Conservation (phyloP, 371 early-diverging fungal species). For the Choanephora cucurbitarum region DNA sequence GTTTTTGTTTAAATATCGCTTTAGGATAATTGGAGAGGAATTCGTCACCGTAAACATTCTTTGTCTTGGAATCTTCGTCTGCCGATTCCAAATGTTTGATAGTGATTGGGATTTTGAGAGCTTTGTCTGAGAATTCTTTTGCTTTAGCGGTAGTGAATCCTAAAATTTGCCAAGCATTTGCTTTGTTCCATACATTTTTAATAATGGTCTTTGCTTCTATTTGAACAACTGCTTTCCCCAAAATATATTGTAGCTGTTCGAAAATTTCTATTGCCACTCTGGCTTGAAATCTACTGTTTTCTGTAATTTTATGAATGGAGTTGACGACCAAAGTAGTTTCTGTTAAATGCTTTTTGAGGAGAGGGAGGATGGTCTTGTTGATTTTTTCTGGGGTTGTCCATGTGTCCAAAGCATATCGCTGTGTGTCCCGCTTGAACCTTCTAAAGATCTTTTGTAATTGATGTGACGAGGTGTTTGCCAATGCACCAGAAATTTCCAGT, state of each 20-base stretch:
- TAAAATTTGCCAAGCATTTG: slow-evolving; percentile 8
- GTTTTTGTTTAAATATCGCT: slow-evolving; percentile 7
- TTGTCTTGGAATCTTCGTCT: slow-evolving; percentile 5
- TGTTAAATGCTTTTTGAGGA: neutral
- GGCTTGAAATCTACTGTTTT: slow-evolving; percentile 9
- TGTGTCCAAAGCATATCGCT: slow-evolving; percentile 3
- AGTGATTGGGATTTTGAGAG: slow-evolving; percentile 11
- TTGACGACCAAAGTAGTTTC: neutral
- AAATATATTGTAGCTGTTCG: slow-evolving; percentile 7
- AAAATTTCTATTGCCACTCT: slow-evolving; percentile 10
- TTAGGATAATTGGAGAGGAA: slow-evolving; percentile 5
- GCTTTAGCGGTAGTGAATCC: slow-evolving; percentile 4
- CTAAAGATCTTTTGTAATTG: slow-evolving; percentile 7
- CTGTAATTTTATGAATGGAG: slow-evolving; percentile 7
- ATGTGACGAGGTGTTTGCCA: slow-evolving; percentile 1
- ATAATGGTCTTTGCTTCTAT: neutral
- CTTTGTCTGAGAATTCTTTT: slow-evolving; percentile 1
- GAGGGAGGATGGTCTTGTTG: neutral
- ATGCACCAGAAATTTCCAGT: slow-evolving; percentile 5
- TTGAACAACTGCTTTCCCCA: neutral
- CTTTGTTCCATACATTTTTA: neutral
- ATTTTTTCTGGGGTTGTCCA: slow-evolving; percentile 10
- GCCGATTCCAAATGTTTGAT: slow-evolving; percentile 6
- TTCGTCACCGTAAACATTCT: slow-evolving; percentile 9
- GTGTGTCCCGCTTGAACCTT: neutral